These are phyloP conservation scores for Leptographium procerum DNA, from an alignment of 2,329 filamentous ascomycete species.

Conservation along the genomic window DNA sequence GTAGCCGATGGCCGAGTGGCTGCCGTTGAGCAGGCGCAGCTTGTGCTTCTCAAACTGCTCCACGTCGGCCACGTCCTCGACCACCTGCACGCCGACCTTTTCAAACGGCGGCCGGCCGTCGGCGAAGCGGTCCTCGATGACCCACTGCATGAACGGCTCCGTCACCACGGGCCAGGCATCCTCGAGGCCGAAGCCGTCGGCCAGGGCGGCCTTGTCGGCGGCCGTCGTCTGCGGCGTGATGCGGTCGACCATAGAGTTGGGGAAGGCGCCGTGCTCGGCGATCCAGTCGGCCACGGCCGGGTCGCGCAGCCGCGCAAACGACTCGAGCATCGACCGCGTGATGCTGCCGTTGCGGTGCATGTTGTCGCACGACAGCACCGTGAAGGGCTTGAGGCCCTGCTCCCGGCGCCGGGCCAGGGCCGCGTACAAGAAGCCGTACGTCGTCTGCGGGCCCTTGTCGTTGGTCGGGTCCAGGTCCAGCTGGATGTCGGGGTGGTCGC, in stretches of 20 bases:
- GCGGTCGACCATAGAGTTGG: slow-evolving; percentile 44
- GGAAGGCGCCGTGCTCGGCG: slow-evolving; percentile 33
- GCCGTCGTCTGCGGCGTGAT: slow-evolving; percentile 39
- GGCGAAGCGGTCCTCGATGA: slow-evolving; percentile 39
- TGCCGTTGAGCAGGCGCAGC: slow-evolving; percentile 41
- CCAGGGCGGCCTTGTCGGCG: slow-evolving; percentile 31
- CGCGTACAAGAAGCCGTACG: slow-evolving; percentile 41
- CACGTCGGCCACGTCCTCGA: slow-evolving; percentile 37
- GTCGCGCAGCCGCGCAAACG: slow-evolving; percentile 35
- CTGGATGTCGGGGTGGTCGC: slow-evolving; percentile 36
- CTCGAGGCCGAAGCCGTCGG: slow-evolving; percentile 32
- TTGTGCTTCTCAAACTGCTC: slow-evolving; percentile 47
- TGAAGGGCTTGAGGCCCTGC: slow-evolving; percentile 38
- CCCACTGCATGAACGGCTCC: slow-evolving; percentile 46
- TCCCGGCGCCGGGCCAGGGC: slow-evolving; percentile 33
- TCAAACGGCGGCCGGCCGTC: slow-evolving; percentile 40
- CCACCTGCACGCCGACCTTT: slow-evolving; percentile 40
- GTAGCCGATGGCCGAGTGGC: slow-evolving; percentile 41
- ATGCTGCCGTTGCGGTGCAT: slow-evolving; percentile 47
- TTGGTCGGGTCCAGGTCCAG: slow-evolving; percentile 36
- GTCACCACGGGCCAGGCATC: slow-evolving; percentile 43
- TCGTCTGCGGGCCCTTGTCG: slow-evolving; percentile 31
- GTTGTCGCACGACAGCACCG: slow-evolving; percentile 44
- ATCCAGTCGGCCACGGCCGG: slow-evolving; percentile 39
- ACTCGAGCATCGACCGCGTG: slow-evolving; percentile 37